These are phyloP conservation scores for Thuja plicata DNA, from an alignment of 83 land plant species.

Conservation along the genomic window DNA sequence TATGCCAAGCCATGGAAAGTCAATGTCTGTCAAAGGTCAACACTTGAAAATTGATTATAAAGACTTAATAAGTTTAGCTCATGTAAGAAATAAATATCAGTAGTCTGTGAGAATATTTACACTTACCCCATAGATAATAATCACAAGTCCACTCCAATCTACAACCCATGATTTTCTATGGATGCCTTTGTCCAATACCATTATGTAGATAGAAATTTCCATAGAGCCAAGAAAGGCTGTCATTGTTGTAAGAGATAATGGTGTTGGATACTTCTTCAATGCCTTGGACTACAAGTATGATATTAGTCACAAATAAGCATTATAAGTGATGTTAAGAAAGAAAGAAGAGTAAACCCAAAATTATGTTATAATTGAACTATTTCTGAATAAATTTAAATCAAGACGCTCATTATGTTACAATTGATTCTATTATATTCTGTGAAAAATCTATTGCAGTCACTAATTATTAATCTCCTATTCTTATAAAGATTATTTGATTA, in stretches of 20 bases:
- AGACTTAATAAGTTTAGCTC: too few species aligned
- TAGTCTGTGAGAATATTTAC: not conserved
- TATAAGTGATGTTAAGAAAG: not conserved
- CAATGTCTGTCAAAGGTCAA: not conserved
- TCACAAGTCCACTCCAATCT: not conserved
- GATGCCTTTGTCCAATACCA: not conserved
- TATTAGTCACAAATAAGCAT: not conserved
- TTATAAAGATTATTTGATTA: too few species aligned
- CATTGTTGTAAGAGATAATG: not conserved
- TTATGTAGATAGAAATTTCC: not conserved
- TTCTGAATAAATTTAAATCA: too few species aligned
- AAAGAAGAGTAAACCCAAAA: not conserved
- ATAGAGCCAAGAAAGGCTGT: not conserved
- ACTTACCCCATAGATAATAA: not conserved
- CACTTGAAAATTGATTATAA: not conserved
- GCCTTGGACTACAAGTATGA: not conserved
- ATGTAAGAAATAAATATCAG: too few species aligned
- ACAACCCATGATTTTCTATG: not conserved
- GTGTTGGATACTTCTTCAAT: conserved; percentile 11
- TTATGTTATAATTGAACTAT: too few species aligned
- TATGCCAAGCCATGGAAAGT: not conserved
- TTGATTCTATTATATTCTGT: too few species aligned
- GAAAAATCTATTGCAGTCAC: too few species aligned
- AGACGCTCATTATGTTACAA: too few species aligned
- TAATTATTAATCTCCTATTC: too few species aligned